Evolutionary conservation across 441 rosid genomes (phyloP), one percentile per base, ranked within the genome.

Genomic region (Breynia disticha): DNA sequence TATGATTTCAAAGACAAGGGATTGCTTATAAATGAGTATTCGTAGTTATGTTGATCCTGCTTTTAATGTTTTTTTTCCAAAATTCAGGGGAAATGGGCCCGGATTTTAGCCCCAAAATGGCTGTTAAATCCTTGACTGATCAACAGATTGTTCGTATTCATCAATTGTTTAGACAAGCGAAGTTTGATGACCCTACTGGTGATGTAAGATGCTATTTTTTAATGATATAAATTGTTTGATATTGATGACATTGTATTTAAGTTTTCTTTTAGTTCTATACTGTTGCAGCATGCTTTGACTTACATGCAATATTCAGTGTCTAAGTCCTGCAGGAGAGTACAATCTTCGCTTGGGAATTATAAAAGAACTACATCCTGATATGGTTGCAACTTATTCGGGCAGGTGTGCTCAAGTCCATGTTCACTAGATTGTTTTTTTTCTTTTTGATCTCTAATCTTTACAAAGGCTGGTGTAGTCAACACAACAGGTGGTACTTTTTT

Each of bases 291-390:
- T 4, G n/a, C 15, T 41, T 11, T 41, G 44, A 54, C 4, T 20
- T 18, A 28, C 13, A 19, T 19, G 44, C 37, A 41, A 17, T 42
- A 65, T 71, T 59, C 74, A 88, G 98, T 88, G 98, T 72, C 98
- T 93, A 60, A 93, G 98, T 74, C 97, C 98, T 55, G 98, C 98
- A n/a, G 97, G 95, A 55, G 98, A 93, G 58, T 93, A 93, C 74
- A 93, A 93, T 79, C 98, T 93, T 61, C 98, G 95, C 63, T 84
- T 93, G 57, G 98, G 98, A 67, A 88, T 93, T 60, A 82, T 93
- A 70, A 93, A 93, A 78, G 98, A 93, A 83, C 79, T 93, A 58
- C 97, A 88, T 77, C 98, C 98, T 41, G 97, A 88, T 69, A 75
- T 93, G 95, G 97, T 93, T 60, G 95, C 98, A 51, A 93, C 98